These are phyloP conservation scores for Penicillium herquei DNA, from an alignment of 495 filamentous ascomycete species.

Conservation along the genomic window DNA sequence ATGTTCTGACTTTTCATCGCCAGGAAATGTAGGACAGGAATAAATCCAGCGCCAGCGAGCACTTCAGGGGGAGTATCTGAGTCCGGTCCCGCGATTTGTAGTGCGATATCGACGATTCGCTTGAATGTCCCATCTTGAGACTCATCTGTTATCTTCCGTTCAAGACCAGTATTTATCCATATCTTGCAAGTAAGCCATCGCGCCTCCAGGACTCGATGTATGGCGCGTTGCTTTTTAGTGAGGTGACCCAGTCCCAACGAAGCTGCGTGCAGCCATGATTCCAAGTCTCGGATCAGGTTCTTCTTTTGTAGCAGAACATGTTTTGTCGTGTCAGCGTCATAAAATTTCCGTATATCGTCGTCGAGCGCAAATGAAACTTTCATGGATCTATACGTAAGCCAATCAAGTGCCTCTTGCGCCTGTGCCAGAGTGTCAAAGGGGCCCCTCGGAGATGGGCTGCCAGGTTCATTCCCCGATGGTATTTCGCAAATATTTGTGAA, in stretches of 20 bases:
- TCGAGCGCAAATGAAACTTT: not conserved
- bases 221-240: not conserved
- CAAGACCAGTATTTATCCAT: not conserved
- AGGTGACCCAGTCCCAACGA: too few species aligned
- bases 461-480: not conserved
- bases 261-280: not conserved
- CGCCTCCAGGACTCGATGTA: not conserved
- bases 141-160: not conserved
- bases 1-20: not conserved
- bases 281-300: not conserved
- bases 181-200: constrained; percentile 1
- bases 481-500: not conserved
- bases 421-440: not conserved
- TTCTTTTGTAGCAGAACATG: not conserved
- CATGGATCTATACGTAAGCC: not conserved
- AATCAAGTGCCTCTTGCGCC: constrained; percentile 1
- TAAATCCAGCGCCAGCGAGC: not conserved
- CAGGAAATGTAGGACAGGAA: not conserved
- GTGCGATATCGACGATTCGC: not conserved
- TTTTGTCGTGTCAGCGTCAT: not conserved
- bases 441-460: not conserved
- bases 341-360: not conserved
- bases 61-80: not conserved
- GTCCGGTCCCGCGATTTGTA: not conserved
- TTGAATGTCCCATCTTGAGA: not conserved